These are phyloP conservation scores for Colletotrichum endophyticum DNA, from an alignment of 2,329 filamentous ascomycete species.

Conservation along the genomic window DNA sequence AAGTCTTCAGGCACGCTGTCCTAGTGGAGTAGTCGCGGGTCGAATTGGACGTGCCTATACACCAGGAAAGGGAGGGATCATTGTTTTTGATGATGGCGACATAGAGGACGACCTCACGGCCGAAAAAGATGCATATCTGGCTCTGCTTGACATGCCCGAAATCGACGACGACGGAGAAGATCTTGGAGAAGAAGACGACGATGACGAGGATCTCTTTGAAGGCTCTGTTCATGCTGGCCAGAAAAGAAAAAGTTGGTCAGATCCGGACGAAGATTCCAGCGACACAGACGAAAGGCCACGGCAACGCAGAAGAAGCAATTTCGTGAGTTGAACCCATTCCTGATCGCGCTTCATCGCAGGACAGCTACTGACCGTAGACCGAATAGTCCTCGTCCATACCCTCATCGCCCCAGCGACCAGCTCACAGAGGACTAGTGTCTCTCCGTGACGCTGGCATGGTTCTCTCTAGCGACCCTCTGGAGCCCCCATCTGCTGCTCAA, in stretches of 20 bases:
- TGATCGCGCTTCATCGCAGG: neutral
- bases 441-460: slow-evolving; percentile 52
- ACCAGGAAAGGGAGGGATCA: slow-evolving; percentile 82
- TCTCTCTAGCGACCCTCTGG: slow-evolving; percentile 52
- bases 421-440: slow-evolving; percentile 64
- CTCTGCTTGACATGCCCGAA: slow-evolving; percentile 90
- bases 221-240: slow-evolving; percentile 53
- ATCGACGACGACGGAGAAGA: slow-evolving; percentile 76
- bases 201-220: slow-evolving; percentile 48
- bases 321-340: slow-evolving; percentile 57
- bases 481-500: slow-evolving; percentile 64
- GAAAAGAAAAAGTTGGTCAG: slow-evolving; percentile 83
- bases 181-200: slow-evolving; percentile 62
- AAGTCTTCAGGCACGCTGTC: slow-evolving; percentile 56
- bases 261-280: slow-evolving; percentile 66
- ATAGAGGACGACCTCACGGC: slow-evolving; percentile 79
- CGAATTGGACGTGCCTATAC: slow-evolving; percentile 75
- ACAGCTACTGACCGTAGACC: slow-evolving; percentile 24
- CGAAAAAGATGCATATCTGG: slow-evolving; percentile 83
- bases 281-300: slow-evolving; percentile 78
- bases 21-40: slow-evolving; percentile 73
- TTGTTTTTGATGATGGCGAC: slow-evolving; percentile 96
- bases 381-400: slow-evolving; percentile 68
- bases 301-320: slow-evolving; percentile 87
- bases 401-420: slow-evolving; percentile 65